Percentiles rank a stretch among this genome's conserved stretches.
These are phyloP conservation scores for Termitomyces sp. DNA, from an alignment of 1,284 basidiomycete genomes.

Conservation along the genomic window DNA sequence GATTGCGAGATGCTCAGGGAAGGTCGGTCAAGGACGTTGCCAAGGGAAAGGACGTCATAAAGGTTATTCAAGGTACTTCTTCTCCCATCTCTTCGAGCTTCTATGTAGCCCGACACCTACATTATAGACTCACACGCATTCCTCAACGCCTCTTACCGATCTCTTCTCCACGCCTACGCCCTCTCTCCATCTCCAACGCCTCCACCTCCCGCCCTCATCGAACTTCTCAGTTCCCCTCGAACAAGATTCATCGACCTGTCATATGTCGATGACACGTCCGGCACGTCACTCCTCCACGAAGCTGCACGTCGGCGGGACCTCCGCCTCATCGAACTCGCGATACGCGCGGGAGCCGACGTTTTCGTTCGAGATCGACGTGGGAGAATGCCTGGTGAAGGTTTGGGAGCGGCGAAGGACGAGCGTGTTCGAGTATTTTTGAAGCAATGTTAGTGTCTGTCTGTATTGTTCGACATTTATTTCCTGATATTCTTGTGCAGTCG, in stretches of 20 bases:
- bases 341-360: conserved; percentile 85
- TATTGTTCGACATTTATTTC: background rate
- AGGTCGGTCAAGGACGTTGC: conserved; percentile 75
- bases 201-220: conserved; percentile 48
- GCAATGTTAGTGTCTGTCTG: conserved; percentile 57
- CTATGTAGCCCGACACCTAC: too few species aligned
- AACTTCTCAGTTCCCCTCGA: conserved; percentile 60
- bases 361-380: conserved; percentile 83
- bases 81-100: background rate
- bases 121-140: conserved; percentile 72
- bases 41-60: conserved; percentile 66
- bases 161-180: conserved; percentile 69
- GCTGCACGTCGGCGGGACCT: conserved; percentile 83
- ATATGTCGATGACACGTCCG: conserved; percentile 74
- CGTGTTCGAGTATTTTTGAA: conserved; percentile 79
- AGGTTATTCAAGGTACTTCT: conserved; percentile 67
- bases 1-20: conserved; percentile 66
- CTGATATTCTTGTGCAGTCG: conserved; percentile 42
- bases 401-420: conserved; percentile 63
- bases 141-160: conserved; percentile 74
- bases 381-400: conserved; percentile 66
- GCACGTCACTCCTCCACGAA: conserved; percentile 82
- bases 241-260: conserved; percentile 59
- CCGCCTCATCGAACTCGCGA: conserved; percentile 76
- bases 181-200: conserved; percentile 46